Evolutionary conservation across 2,329 filamentous ascomycete species (phyloP), one percentile per base, ranked within the genome.

Genomic region (Xylariaceae sp.): DNA sequence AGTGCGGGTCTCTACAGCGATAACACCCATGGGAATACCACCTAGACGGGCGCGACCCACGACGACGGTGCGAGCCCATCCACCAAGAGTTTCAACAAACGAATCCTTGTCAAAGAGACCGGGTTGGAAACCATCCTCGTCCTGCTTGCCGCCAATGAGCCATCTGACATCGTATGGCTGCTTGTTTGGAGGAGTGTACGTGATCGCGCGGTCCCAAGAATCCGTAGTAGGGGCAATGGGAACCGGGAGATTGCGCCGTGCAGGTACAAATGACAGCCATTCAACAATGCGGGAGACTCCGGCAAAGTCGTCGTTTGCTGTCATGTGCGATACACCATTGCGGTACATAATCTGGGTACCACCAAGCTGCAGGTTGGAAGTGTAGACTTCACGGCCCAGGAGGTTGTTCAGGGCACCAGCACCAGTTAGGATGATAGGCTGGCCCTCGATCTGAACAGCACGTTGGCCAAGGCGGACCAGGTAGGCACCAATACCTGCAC

Each of bases 271-370:
- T 2, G 91, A 93, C 77, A 98, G 81, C 93, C 93, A 98, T 64
- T 95, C 86, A 37, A 97, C 89, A 62, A 98, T 97, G 78, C 94
- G 94, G 59, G 87, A 89, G 17, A 98, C 87, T 79, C 93, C 93
- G 60, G 91, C 90, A 58, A 98, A 97, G 72, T 98, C 93, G 61
- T 98, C 91, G 55, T 85, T 87, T 59, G 93, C 93, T 54, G 91
- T 96, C 87, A 97, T 91, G 74, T 98, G 93, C 17, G 93, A 97
- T 32, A 98, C 93, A 81, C 93, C 93, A 65, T 98, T 98, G 73
- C 88, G 90, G 81, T 98, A 97, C 93, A 98, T 98, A 78, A 98
- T 98, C 71, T 98, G 93, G n/a, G 93, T 98, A 57, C 93, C 93
- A 82, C 93, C 93, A 52, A 98, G 88, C 75, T 98, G 93, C 62